Evolutionary conservation across 1,284 basidiomycete genomes (phyloP).

Genomic region (Rhodotorula sp.): DNA sequence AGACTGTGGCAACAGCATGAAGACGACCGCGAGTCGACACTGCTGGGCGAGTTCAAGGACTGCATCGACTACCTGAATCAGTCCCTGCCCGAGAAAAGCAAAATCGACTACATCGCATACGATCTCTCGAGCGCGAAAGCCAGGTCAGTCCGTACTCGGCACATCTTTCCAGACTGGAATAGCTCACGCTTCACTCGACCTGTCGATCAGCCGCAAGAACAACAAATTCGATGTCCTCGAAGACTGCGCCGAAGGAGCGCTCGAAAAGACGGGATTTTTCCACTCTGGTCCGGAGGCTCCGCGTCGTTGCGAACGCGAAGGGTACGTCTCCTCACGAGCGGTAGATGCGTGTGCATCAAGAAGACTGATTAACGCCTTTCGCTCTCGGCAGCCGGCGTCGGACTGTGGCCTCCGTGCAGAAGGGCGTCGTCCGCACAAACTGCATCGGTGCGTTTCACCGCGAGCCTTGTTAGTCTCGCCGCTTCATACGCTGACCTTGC

Average conservation of each 20-base stretch:
- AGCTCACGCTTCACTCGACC: too few species aligned
- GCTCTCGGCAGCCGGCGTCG: neutral
- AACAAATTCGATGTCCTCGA: constrained; percentile 96
- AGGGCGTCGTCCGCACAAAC: constrained; percentile 75
- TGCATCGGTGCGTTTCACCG: constrained; percentile 79
- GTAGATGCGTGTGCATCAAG: too few species aligned
- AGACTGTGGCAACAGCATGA: constrained; percentile 26
- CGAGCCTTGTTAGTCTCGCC: neutral
- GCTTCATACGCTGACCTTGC: neutral
- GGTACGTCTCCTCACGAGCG: neutral
- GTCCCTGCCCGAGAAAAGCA: constrained; percentile 80
- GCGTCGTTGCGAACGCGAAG: constrained; percentile 4
- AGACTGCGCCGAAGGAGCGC: constrained; percentile 90
- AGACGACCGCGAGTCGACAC: constrained; percentile 83
- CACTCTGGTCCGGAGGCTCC: constrained; percentile 59
- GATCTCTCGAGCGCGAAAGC: constrained; percentile 64
- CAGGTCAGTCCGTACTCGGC: neutral
- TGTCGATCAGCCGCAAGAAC: constrained; percentile 54
- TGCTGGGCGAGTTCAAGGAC: constrained; percentile 86
- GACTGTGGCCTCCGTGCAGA: constrained; percentile 61
- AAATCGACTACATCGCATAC: constrained; percentile 91
- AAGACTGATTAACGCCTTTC: neutral
- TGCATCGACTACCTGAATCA: constrained; percentile 94
- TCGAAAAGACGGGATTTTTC: constrained; percentile 90
- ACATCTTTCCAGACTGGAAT: neutral